Evolutionary conservation across 164 flowering plant genomes (phyloP).

Genomic region (Dillenia suffruticosa): DNA sequence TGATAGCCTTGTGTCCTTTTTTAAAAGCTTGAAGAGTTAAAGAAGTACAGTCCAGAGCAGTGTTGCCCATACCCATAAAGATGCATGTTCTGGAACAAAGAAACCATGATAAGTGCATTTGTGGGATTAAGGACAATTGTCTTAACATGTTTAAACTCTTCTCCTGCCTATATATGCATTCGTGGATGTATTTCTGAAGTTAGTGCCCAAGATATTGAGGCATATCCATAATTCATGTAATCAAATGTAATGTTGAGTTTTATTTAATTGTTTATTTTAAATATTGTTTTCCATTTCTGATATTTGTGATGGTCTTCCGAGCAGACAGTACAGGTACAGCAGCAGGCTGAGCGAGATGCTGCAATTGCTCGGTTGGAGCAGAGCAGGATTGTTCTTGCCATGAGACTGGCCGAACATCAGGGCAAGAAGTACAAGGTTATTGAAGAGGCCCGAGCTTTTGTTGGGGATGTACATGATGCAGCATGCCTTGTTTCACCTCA

Average conservation of each 20-base stretch:
- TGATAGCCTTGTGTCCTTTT: no score
- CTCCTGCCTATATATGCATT: background rate
- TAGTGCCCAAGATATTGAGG: background rate
- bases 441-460: slow-evolving; percentile 85
- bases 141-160: background rate
- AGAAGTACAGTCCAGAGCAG: no score
- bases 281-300: background rate
- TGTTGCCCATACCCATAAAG: no score
- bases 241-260: no score
- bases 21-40: no score
- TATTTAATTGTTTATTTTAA: background rate
- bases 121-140: no score
- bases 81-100: no score
- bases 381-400: slow-evolving; percentile 79
- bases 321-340: slow-evolving; percentile 82
- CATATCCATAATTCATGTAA: no score
- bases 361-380: slow-evolving; percentile 90
- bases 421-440: slow-evolving; percentile 85
- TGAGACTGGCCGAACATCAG: slow-evolving; percentile 84
- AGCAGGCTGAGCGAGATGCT: slow-evolving; percentile 85
- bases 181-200: background rate
- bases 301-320: no score
- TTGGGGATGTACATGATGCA: slow-evolving; percentile 61
- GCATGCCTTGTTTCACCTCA: slow-evolving; percentile 52
- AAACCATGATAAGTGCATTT: no score